phyloP scores from a whole-genome alignment of 1,284 basidiomycete species.

The Athelia psychrophila region DNA sequence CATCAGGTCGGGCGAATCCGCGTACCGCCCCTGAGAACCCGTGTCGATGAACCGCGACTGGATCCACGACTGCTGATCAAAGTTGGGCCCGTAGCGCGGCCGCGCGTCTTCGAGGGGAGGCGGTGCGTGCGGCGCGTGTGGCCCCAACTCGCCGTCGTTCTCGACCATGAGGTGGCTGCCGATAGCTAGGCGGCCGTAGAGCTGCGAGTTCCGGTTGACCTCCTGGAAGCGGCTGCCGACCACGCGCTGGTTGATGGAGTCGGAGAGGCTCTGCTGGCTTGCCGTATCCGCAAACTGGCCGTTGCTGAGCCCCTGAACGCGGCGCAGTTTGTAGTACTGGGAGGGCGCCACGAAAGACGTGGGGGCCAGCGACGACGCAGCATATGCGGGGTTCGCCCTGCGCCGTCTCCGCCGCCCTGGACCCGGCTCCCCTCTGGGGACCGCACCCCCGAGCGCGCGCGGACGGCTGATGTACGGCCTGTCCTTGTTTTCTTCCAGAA shows the following conservation, averaged over 20 bases:
- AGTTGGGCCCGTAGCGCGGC: slow-evolving; percentile 50
- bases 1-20: not conserved
- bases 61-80: not conserved
- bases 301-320: slow-evolving; percentile 58
- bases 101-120: slow-evolving; percentile 21
- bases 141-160: slow-evolving; percentile 46
- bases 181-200: slow-evolving; percentile 55
- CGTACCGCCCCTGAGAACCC: not conserved
- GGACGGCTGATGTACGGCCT: slow-evolving; percentile 66
- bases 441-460: slow-evolving; percentile 40
- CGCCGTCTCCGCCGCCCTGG: slow-evolving; percentile 30
- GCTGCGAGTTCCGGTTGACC: slow-evolving; percentile 55
- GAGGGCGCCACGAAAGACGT: slow-evolving; percentile 78
- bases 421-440: too few species aligned
- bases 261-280: slow-evolving; percentile 45
- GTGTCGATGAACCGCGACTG: not conserved
- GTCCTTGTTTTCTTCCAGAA: slow-evolving; percentile 30
- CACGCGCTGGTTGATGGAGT: slow-evolving; percentile 58
- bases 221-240: slow-evolving; percentile 73
- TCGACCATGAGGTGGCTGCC: slow-evolving; percentile 60
- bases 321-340: slow-evolving; percentile 69
- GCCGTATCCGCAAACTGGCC: slow-evolving; percentile 49
- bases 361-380: slow-evolving; percentile 64
- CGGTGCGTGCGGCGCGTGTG: slow-evolving; percentile 18
- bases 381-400: slow-evolving; percentile 54